Base-by-base conservation (phyloP, 495 filamentous ascomycete genomes). In the Podospora conica region DNA sequence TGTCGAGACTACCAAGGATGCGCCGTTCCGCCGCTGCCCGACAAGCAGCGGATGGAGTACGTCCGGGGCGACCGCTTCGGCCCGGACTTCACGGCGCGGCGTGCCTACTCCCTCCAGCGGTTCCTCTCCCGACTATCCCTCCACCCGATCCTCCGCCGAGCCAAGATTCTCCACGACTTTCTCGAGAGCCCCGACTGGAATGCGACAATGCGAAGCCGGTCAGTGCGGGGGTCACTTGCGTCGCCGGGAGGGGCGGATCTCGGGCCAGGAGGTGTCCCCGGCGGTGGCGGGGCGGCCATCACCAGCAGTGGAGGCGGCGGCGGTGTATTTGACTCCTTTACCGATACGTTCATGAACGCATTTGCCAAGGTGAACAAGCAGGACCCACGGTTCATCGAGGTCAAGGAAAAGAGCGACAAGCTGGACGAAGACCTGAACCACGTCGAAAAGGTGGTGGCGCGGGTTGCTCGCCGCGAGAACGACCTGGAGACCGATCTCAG, bases 21-120 rank as follows among this genome's bases (percentile, higher is more conserved):
- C 79, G 96, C 95, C 54, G 93, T 98, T 12, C 95, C 95, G 53
- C 95, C 95, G 58, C 82, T 98, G 65, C 95, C 95, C 56, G 95
- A 98, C 76, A 98, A 98, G 79, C 93, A 98, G 83, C 96, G 96
- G 75, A 95, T 98, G 91, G 91, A 95, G 72, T 97, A 97, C 71
- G 96, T 97, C 40, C 90, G 92, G 60, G 96, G 96, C 61, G 93
- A 98, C 78, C 88, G 95, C 53, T 98, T 98, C 77, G 92, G 93
- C 2, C 76, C 89, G 18, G 96, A 98, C 74, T 98, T 98, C 76
- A 98, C 92, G n/a, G 83, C 86, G 31, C 86, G 95, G 22, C 87
- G 95, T 31, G 92, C 91, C 29, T 91, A 92, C 81, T 97, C 94
- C 20, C 82, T 98, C 60, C 89, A 96, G 74, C 90, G 95, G 54